Evolutionary conservation across 306 rosid species (phyloP).

Genomic region (barrel medic (Medicago truncatula)): MtrunA17r5.0-ANR NC_053049.1:12919001-12919500

Average conservation of each 20-base stretch:
- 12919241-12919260: neutral
- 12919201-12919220: slow-evolving; percentile 26
- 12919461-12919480: too few species aligned
- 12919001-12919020: slow-evolving; percentile 23
- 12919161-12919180: slow-evolving; percentile 35
- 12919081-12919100: slow-evolving; percentile 40
- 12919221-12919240: too few species aligned
- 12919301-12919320: neutral
- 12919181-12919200: slow-evolving; percentile 10
- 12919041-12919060: slow-evolving; percentile 51
- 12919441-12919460: too few species aligned
- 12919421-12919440: too few species aligned
- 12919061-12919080: slow-evolving; percentile 41
- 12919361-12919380: too few species aligned
- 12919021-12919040: slow-evolving; percentile 42
- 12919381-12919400: too few species aligned
- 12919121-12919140: slow-evolving; percentile 19
- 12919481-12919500: too few species aligned
- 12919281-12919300: slow-evolving; percentile 10
- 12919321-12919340: neutral
- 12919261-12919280: slow-evolving; percentile 2
- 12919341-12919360: too few species aligned
- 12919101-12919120: slow-evolving; percentile 69
- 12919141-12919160: neutral
- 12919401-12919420: too few species aligned